Base-by-base conservation (phyloP, 78 protist genomes). In the Chrysochromulina tobinii region DNA sequence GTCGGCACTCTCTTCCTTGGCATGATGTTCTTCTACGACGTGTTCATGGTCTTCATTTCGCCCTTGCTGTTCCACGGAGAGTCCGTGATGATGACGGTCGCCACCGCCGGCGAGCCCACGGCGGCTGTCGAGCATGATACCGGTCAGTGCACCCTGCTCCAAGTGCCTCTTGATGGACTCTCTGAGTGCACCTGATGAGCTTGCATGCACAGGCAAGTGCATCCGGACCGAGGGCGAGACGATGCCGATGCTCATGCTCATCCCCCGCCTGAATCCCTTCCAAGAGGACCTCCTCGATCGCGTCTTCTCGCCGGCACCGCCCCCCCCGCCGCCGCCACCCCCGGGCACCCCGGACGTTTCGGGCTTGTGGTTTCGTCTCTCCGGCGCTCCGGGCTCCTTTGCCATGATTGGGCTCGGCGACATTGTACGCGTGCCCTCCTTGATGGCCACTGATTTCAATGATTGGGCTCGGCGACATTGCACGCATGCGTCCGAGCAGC, bases 31-130 rank as follows among this genome's bases (percentile, higher is more conserved):
- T 17, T 91, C 54, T 91, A 91, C 89, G 93, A 91, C 77, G 83
- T 91, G 73, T 91, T 91, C 83, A 75, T 87, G 93, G 93, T 91
- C 54, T 91, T 91, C 51, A 1, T 91, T 57, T 85, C 90, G 61
- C 93, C 93, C 58, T 18, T 15, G 50, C 1, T 91, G 18, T 91
- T 91, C 93, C 64, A 68, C 57, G 1, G 38, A 38, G 38, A 38
- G 67, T 53, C 72, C 61, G 93, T 91, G 21, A 91, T 91, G 93
- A 57, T 91, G 20, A 3, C 21, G 53, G 93, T 91, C 58, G 92
- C 92, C 61, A 90, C 92, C 21, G 87, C 87, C 17, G 87, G 87
- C 51, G 7, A 79, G 25, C 64, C 61, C 50, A 21, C 64, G 20
- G 64, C 55, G 58, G 3, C 83, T n/a, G 57, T 50, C 83, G 18